Conservation (phyloP, 202 grass and related monocot species). For the Eragrostis tef region DNA sequence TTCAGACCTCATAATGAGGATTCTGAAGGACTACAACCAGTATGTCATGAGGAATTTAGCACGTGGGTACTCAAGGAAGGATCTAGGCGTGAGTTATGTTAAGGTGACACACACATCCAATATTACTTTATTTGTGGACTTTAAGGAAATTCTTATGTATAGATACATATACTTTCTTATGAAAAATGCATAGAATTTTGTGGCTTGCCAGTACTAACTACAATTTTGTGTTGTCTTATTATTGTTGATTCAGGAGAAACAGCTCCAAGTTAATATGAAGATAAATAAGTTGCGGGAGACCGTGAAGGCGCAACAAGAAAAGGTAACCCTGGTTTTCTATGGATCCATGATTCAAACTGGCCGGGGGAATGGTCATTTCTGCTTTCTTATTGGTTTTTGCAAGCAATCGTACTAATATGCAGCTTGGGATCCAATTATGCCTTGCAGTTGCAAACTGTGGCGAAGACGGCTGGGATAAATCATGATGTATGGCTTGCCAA, state of each 20-base stretch:
- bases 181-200: background rate
- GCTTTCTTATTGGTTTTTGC: background rate
- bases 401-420: slow-evolving; percentile 34
- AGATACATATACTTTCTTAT: background rate
- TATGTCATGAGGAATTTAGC: slow-evolving; percentile 98
- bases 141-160: slow-evolving; percentile 2
- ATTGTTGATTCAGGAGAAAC: slow-evolving; percentile 70
- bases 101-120: slow-evolving; percentile 62
- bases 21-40: slow-evolving; percentile 96
- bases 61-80: slow-evolving; percentile 91
- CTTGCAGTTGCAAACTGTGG: slow-evolving; percentile 83
- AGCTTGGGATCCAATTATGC: slow-evolving; percentile 7
- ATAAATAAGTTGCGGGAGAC: slow-evolving; percentile 90
- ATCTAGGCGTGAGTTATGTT: slow-evolving; percentile 95
- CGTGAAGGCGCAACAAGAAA: slow-evolving; percentile 93
- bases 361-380: background rate
- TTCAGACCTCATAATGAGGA: slow-evolving; percentile 98
- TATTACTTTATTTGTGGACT: background rate
- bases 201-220: slow-evolving; percentile 14
- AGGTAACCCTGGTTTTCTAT: slow-evolving; percentile 52
- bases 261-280: slow-evolving; percentile 96
- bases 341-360: background rate
- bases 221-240: background rate
- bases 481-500: slow-evolving; percentile 89
- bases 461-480: slow-evolving; percentile 82